These are phyloP conservation scores for Letharia columbiana DNA, from an alignment of 495 filamentous ascomycete species.

Conservation along the genomic window DNA sequence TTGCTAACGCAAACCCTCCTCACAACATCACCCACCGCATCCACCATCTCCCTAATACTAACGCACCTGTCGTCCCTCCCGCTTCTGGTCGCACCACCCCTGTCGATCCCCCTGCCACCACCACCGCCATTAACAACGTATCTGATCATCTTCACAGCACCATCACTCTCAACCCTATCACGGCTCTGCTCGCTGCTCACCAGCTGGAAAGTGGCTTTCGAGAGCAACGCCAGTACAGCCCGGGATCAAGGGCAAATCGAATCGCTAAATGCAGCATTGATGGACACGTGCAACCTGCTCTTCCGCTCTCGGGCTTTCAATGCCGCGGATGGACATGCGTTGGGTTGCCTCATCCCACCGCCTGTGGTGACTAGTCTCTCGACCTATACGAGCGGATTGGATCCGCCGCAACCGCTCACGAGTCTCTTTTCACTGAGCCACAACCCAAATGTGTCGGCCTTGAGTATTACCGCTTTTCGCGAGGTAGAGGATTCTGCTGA, in stretches of 20 bases:
- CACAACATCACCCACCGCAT: slow-evolving; percentile 34
- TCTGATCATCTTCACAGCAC: slow-evolving; percentile 51
- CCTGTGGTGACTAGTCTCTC: slow-evolving; percentile 42
- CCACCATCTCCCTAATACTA: slow-evolving; percentile 46
- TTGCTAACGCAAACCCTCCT: slow-evolving; percentile 53
- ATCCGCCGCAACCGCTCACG: slow-evolving; percentile 40
- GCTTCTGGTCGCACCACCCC: slow-evolving; percentile 29
- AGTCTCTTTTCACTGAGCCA: slow-evolving; percentile 63
- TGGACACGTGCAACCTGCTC: slow-evolving; percentile 81
- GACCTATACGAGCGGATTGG: slow-evolving; percentile 37
- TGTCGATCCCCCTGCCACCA: slow-evolving; percentile 48
- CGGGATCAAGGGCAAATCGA: slow-evolving; percentile 22
- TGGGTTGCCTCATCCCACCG: slow-evolving; percentile 57
- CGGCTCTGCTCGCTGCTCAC: slow-evolving; percentile 58
- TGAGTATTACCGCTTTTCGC: slow-evolving; percentile 56
- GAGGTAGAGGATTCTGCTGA: slow-evolving; percentile 62
- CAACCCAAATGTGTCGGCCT: slow-evolving; percentile 57
- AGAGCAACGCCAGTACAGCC: slow-evolving; percentile 30
- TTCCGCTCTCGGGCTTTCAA: slow-evolving; percentile 75
- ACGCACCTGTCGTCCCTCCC: slow-evolving; percentile 59
- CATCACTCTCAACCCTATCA: slow-evolving; percentile 56
- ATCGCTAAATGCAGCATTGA: slow-evolving; percentile 77
- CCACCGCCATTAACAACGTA: slow-evolving; percentile 66
- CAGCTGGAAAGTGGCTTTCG: slow-evolving; percentile 67
- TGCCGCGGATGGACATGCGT: slow-evolving; percentile 56